Evolutionary conservation across 148 eudicot genomes (phyloP), one percentile per base, ranked within the genome.

Genomic region (Cornus kousa): DNA sequence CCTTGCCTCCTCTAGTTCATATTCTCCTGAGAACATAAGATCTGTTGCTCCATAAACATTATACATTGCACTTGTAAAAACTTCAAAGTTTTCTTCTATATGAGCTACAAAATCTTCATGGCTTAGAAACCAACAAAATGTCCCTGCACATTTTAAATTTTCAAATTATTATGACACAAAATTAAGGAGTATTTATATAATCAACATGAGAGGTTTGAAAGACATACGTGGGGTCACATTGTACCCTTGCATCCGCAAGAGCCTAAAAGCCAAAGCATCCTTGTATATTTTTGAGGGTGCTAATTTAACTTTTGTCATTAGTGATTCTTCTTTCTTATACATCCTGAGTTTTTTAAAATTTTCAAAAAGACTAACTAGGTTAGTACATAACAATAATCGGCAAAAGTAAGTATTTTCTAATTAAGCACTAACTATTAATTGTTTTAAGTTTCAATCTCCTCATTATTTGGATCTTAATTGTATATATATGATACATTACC

Each of bases 11-110:
- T 86, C 80, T 9, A 86, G 19, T 74, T 84, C 83, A 11, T 1
- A 11, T 72, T 88, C 91, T 16, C 85, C 87, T 48, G 70, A 23
- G 70, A 84, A 86, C 60, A 55, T 80, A 17, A 86, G 74, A 68
- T 88, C 79, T 16, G 88, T 84, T 20, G 91, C 91, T 84, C 80
- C 79, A 75, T 86, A 79, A 2, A 88, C 82, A 74, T n/a, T 73
- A 65, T 80, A 81, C 77, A 86, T 20, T 66, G 67, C 50, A 67
- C 80, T 80, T 11, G 70, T 35, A 39, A 67, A 74, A 22, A 80
- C n/a, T 14, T 83, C 66, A 31, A 24, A 20, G 43, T 88, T 84
- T 24, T 75, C 33, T 76, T 86, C 85, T 40, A 84, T 72, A 74
- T 84, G 68, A 28, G 8, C 57, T 59, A 77, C 5, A 20, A 79